Conservation (phyloP, 495 filamentous ascomycete species). For the Daldinia bambusicola region DNA sequence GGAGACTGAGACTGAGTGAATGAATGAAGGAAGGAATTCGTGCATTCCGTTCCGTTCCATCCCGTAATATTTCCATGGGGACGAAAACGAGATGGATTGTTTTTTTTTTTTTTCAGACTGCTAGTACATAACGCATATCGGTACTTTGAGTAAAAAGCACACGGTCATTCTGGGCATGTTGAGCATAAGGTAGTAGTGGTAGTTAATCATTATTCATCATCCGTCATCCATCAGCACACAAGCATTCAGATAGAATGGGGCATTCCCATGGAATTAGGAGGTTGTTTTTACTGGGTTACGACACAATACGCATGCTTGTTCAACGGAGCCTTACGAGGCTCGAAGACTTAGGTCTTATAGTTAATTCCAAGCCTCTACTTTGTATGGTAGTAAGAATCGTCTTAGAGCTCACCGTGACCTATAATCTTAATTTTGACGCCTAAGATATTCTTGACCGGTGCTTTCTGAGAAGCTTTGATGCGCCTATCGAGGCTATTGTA, state of each 20-base stretch:
- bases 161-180: slow-evolving; percentile 5
- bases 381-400: neutral
- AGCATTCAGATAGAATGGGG: slow-evolving; percentile 11
- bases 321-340: neutral
- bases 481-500: slow-evolving; percentile 42
- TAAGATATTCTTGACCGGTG: slow-evolving; percentile 41
- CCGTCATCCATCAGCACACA: neutral
- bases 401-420: slow-evolving; percentile 48
- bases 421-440: slow-evolving; percentile 47
- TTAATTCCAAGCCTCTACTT: neutral
- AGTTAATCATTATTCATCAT: neutral
- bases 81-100: neutral
- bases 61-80: neutral
- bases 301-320: neutral
- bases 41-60: slow-evolving; percentile 11
- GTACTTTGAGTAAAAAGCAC: neutral
- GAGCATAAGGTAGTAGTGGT: slow-evolving; percentile 6
- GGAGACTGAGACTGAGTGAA: too few relatives aligned
- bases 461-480: slow-evolving; percentile 39
- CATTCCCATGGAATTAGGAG: neutral
- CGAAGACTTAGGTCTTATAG: neutral
- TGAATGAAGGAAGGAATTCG: neutral
- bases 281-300: slow-evolving; percentile 9
- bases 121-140: neutral
- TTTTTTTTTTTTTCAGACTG: too few relatives aligned